Evolutionary conservation across 345 rosid species (phyloP).

Genomic region (Aethionema arabicum): DNA sequence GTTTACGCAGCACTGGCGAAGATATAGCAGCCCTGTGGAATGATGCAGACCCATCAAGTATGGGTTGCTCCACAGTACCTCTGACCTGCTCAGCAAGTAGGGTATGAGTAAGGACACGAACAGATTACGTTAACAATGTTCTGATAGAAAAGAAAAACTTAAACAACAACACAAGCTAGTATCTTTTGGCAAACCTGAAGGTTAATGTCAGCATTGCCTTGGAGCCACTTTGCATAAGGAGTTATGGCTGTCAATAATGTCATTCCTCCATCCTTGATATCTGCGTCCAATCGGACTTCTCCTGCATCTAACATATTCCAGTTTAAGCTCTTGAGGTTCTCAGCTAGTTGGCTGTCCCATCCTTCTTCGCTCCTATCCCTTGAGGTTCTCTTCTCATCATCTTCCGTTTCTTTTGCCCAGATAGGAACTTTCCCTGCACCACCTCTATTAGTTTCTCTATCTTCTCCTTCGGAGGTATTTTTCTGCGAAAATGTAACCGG

Average conservation of each 20-base stretch:
- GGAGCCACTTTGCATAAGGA: slow-evolving; percentile 89
- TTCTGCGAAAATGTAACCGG: slow-evolving; percentile 76
- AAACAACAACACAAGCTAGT: neutral
- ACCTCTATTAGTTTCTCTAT: slow-evolving; percentile 51
- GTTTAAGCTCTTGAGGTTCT: slow-evolving; percentile 78
- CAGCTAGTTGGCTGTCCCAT: slow-evolving; percentile 86
- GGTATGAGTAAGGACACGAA: slow-evolving; percentile 8
- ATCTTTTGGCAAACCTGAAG: slow-evolving; percentile 60
- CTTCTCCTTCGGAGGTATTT: slow-evolving; percentile 58
- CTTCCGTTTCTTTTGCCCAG: slow-evolving; percentile 70
- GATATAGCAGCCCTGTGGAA: slow-evolving; percentile 88
- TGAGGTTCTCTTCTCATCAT: slow-evolving; percentile 58
- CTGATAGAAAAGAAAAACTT: neutral
- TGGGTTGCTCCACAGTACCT: slow-evolving; percentile 94
- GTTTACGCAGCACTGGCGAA: slow-evolving; percentile 82
- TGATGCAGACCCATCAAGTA: slow-evolving; percentile 87
- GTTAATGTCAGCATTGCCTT: slow-evolving; percentile 87
- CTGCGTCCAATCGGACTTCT: slow-evolving; percentile 94
- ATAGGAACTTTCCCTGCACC: slow-evolving; percentile 63
- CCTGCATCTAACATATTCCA: slow-evolving; percentile 94
- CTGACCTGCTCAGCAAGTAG: slow-evolving; percentile 58
- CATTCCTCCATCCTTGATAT: slow-evolving; percentile 98
- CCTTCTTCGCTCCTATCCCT: slow-evolving; percentile 83
- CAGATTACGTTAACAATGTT: neutral
- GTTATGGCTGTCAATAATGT: slow-evolving; percentile 88